Percentiles rank a stretch among this genome's conserved stretches.
Conservation (phyloP, 2,329 filamentous ascomycete genomes). For the Fusarium sp. region DNA sequence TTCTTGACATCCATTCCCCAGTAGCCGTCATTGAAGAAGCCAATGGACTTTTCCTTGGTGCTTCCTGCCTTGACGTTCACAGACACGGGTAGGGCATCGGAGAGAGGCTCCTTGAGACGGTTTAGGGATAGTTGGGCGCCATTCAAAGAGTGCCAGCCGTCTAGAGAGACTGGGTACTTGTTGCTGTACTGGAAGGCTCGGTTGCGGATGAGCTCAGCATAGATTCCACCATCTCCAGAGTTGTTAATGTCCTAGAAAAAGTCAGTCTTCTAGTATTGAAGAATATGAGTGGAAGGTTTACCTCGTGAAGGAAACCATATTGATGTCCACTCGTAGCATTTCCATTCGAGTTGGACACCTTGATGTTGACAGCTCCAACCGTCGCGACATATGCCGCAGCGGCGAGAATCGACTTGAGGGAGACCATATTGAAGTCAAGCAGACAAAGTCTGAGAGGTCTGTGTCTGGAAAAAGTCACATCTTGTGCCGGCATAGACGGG, state of each 20-base stretch:
- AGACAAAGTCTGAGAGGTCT: constrained; percentile 2
- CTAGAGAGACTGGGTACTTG: constrained; percentile 53
- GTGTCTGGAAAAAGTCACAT: not conserved
- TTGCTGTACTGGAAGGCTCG: constrained; percentile 69
- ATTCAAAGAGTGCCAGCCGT: constrained; percentile 56
- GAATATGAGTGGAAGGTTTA: constrained; percentile 17
- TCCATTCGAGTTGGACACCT: constrained; percentile 50
- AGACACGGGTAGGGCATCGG: constrained; percentile 60
- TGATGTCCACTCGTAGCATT: constrained; percentile 55
- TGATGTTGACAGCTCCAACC: constrained; percentile 48
- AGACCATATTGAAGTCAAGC: constrained; percentile 26
- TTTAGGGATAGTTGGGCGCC: constrained; percentile 57
- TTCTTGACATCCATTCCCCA: constrained; percentile 64
- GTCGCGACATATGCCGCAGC: constrained; percentile 26
- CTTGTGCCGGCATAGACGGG: not conserved
- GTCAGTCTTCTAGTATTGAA: not conserved
- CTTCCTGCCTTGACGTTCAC: constrained; percentile 53
- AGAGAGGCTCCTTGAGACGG: constrained; percentile 57
- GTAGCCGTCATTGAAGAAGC: constrained; percentile 62
- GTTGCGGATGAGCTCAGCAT: constrained; percentile 74
- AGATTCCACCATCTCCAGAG: constrained; percentile 75
- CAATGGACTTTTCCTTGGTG: constrained; percentile 47
- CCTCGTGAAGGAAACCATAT: constrained; percentile 57
- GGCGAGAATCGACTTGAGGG: constrained; percentile 31
- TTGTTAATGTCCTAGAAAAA: constrained; percentile 66